These are phyloP conservation scores for Debaryomyces sp. DNA, from an alignment of 1,139 yeast genomes.

Conservation along the genomic window DNA sequence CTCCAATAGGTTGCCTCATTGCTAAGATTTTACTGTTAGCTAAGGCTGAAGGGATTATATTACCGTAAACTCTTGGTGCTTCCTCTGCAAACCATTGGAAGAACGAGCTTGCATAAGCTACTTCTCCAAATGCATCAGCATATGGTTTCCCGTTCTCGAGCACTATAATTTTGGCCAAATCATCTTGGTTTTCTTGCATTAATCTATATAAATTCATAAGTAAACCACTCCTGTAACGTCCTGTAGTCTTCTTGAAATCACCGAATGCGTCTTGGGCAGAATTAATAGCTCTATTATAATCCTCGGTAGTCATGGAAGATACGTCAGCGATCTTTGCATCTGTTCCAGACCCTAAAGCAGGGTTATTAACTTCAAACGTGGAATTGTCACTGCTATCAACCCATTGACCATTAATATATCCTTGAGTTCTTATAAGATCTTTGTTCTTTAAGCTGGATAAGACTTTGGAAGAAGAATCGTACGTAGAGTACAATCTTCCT, in stretches of 20 bases:
- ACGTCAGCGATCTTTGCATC: slow-evolving; percentile 40
- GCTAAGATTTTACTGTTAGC: slow-evolving; percentile 63
- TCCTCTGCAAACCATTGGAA: slow-evolving; percentile 89
- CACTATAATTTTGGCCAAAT: slow-evolving; percentile 71
- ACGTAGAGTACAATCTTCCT: slow-evolving; percentile 1
- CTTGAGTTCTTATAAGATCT: slow-evolving; percentile 38
- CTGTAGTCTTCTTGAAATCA: slow-evolving; percentile 39
- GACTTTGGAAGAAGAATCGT: slow-evolving; percentile 11
- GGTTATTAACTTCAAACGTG: slow-evolving; percentile 48
- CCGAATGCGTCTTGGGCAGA: slow-evolving; percentile 41
- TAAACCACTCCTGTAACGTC: slow-evolving; percentile 41
- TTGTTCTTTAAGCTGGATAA: slow-evolving; percentile 30
- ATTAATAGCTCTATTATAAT: slow-evolving; percentile 41
- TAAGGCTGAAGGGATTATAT: slow-evolving; percentile 65
- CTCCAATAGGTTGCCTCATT: slow-evolving; percentile 82
- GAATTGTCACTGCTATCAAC: slow-evolving; percentile 24
- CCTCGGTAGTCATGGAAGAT: slow-evolving; percentile 35
- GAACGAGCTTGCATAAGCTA: slow-evolving; percentile 74
- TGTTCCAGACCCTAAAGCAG: slow-evolving; percentile 36
- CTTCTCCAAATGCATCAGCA: slow-evolving; percentile 76
- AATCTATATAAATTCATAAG: slow-evolving; percentile 48
- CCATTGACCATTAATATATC: slow-evolving; percentile 51
- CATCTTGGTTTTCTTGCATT: slow-evolving; percentile 68
- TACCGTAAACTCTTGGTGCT: slow-evolving; percentile 78
- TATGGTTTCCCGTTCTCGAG: slow-evolving; percentile 86